A percentile compares a stretch with the other conserved stretches of the same genome.
phyloP scores from a whole-genome alignment of 768 basidiomycete species.

The Hemileccinum impolitum region DNA sequence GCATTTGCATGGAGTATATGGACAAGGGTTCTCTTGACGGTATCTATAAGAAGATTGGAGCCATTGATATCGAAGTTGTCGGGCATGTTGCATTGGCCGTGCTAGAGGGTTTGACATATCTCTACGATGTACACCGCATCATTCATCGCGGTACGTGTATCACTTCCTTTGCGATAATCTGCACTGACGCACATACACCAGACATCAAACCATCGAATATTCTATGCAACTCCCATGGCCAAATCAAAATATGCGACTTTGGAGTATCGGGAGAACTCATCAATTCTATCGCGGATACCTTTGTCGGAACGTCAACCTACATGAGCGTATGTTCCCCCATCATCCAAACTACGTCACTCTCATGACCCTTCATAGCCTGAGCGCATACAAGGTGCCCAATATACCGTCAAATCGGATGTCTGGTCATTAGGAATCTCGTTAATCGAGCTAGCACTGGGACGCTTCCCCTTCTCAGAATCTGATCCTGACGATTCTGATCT shows the following conservation, averaged over 20 bases:
- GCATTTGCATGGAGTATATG: conserved; percentile 98
- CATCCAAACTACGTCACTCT: conserved; percentile 11
- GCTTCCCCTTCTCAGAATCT: conserved; percentile 93
- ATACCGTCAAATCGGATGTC: conserved; percentile 98
- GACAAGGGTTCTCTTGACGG: conserved; percentile 92
- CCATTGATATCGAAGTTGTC: conserved; percentile 90
- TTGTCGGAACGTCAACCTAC: conserved; percentile 97
- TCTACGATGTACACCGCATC: conserved; percentile 96
- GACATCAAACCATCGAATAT: conserved; percentile 99
- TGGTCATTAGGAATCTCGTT: conserved; percentile 98
- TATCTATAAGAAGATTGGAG: conserved; percentile 93
- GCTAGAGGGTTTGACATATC: conserved; percentile 90
- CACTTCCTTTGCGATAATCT: neutral
- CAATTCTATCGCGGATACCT: conserved; percentile 98
- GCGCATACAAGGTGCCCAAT: conserved; percentile 97
- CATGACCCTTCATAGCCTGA: conserved; percentile 69
- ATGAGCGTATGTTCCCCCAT: conserved; percentile 81
- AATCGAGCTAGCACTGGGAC: conserved; percentile 94
- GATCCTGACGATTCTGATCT: conserved; percentile 71
- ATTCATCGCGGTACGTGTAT: conserved; percentile 89
- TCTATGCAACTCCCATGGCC: conserved; percentile 86
- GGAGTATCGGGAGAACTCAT: conserved; percentile 98
- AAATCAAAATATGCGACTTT: conserved; percentile 99
- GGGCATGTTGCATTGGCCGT: conserved; percentile 94
- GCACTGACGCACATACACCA: conserved; percentile 34